Evolutionary conservation across 306 rosid species (phyloP).

Genomic region (Abrus precatorius): DNA sequence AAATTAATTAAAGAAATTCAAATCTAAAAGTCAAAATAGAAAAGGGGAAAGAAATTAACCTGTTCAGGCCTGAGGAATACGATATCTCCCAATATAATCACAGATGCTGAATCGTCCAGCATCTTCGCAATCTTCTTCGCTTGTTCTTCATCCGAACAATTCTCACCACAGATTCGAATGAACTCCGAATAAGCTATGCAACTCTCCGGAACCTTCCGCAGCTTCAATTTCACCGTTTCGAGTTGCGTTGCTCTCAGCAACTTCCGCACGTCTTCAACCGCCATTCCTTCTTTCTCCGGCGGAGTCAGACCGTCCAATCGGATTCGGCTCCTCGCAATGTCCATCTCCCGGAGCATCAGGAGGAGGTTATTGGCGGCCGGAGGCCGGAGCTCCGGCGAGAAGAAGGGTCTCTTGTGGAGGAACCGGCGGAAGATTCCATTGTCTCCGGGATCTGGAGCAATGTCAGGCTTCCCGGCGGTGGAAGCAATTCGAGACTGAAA

Average conservation of each 20-base stretch:
- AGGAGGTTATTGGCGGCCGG: slow-evolving; percentile 50
- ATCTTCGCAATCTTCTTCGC: slow-evolving; percentile 61
- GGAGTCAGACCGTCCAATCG: slow-evolving; percentile 74
- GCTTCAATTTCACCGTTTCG: slow-evolving; percentile 71
- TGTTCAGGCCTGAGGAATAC: slow-evolving; percentile 80
- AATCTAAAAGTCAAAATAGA: not conserved
- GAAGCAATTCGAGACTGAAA: slow-evolving; percentile 50
- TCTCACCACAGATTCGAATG: slow-evolving; percentile 65
- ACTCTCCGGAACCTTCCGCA: slow-evolving; percentile 52
- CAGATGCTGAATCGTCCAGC: slow-evolving; percentile 77
- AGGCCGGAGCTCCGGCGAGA: slow-evolving; percentile 49
- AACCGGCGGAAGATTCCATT: slow-evolving; percentile 64
- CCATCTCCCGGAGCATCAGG: slow-evolving; percentile 64
- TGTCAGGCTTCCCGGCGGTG: slow-evolving; percentile 42
- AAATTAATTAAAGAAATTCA: not conserved
- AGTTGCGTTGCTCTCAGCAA: slow-evolving; percentile 65
- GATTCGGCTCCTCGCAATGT: slow-evolving; percentile 64
- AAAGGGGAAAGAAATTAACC: slow-evolving; percentile 54
- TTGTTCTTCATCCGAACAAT: slow-evolving; percentile 58
- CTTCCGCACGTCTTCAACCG: slow-evolving; percentile 63
- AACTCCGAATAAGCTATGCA: slow-evolving; percentile 68
- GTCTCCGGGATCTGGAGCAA: slow-evolving; percentile 83
- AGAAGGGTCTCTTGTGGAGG: slow-evolving; percentile 54
- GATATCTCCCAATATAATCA: slow-evolving; percentile 72
- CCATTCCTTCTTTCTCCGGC: slow-evolving; percentile 34